Evolutionary conservation across 371 early-diverging fungal genomes (phyloP).

Genomic region (Umbelopsis sp.): DNA sequence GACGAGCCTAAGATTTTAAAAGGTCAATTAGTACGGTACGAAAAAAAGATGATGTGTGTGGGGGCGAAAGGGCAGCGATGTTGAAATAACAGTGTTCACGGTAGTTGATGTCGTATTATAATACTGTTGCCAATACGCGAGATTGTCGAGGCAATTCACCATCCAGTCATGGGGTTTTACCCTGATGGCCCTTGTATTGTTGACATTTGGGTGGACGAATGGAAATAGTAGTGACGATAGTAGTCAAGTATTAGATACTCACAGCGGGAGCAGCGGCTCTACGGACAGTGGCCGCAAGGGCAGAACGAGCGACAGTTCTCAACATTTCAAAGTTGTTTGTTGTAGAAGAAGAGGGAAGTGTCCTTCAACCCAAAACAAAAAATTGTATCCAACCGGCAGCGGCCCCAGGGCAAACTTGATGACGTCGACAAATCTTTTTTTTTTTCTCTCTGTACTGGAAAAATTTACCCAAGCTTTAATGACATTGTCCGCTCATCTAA

Average conservation of each 20-base stretch:
- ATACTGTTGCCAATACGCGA: not conserved
- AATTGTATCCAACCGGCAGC: conserved; percentile 18
- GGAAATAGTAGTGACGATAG: not conserved
- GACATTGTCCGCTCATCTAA: not conserved
- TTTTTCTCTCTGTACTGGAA: not conserved
- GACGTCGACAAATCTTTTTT: conserved; percentile 15
- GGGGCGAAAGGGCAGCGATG: not conserved
- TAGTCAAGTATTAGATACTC: conserved; percentile 26
- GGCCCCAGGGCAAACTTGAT: conserved; percentile 7
- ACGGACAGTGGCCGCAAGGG: conserved; percentile 35
- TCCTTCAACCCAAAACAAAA: conserved; percentile 13
- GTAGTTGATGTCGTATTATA: not conserved
- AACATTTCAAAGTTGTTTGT: conserved; percentile 35
- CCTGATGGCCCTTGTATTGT: conserved; percentile 13
- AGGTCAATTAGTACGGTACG: not conserved
- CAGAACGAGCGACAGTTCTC: conserved; percentile 58
- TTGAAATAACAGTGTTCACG: not conserved
- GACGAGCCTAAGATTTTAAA: conserved; percentile 41
- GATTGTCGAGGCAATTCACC: not conserved
- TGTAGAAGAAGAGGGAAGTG: conserved; percentile 17
- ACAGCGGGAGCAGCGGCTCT: conserved; percentile 54
- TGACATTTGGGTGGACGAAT: not conserved
- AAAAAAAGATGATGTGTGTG: not conserved
- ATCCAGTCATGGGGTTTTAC: not conserved
- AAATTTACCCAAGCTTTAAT: not conserved